Evolutionary conservation across 352 stramenopile genomes (phyloP), one percentile per base, ranked within the genome.

Genomic region (Phytophthora rubi): DNA sequence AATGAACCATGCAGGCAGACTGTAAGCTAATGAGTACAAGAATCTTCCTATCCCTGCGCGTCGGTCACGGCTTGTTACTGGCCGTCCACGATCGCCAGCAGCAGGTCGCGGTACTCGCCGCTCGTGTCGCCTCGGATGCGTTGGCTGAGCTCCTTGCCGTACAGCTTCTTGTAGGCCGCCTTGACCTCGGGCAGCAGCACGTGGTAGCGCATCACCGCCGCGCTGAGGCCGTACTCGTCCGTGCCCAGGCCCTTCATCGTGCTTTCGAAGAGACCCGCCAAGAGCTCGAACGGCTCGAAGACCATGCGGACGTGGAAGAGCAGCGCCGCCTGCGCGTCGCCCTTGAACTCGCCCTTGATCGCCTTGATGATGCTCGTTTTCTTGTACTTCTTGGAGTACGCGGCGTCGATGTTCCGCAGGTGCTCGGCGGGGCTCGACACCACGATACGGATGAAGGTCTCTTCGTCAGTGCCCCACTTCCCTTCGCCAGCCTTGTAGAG

Each of bases 401-500:
- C 47, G 8, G 68, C 65, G 65, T 86, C 75, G 6, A 90, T 63
- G 62, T 80, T 80, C 35, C 63, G 61, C 39, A 89, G 55, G 67
- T 85, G 75, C 71, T 88, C 61, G 5, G 68, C 59, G 23, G 80
- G 80, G 56, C 73, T 85, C 28, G 58, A 76, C 16, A 82, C 54
- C 13, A 81, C 9, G 15, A 84, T 72, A 33, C 77, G 77, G 58
- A 87, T 85, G 59, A 92, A 88, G n/a, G 71, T 65, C 8, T 76
- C 70, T 60, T 89, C 79, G 47, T 92, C 80, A n/a, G 83, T 93
- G 18, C 86, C 83, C 32, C 80, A 79, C 42, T 75, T 79, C 51
- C 83, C 83, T 76, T 93, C 77, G 64, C 83, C 83, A 23, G 83
- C 85, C 49, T 88, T 85, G 79, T 92, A 93, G 6, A 93, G 55